Conservation (phyloP, 768 basidiomycete species). For the Tricholoma hemisulphureum region DNA sequence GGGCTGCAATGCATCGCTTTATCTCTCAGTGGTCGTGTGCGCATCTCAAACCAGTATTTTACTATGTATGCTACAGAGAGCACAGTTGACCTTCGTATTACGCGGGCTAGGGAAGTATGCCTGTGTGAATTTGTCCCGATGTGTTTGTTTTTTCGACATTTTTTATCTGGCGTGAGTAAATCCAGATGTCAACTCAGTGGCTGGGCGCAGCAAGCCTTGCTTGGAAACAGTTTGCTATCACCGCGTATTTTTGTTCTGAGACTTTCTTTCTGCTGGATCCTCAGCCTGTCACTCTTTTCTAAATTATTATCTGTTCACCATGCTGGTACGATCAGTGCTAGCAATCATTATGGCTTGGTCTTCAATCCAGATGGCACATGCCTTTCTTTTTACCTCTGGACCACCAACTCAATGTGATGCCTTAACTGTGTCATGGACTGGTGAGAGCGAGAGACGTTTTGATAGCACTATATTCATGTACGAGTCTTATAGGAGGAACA, state of each 20-base stretch:
- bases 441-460: slow-evolving; percentile 32
- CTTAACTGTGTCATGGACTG: slow-evolving; percentile 61
- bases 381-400: slow-evolving; percentile 47
- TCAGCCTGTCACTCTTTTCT: slow-evolving; percentile 15
- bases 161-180: background rate
- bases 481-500: slow-evolving; percentile 47
- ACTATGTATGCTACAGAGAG: too few species aligned
- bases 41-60: too few species aligned
- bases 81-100: too few species aligned
- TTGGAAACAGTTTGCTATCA: too few species aligned
- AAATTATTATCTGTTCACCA: slow-evolving; percentile 15
- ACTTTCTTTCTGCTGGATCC: slow-evolving; percentile 15
- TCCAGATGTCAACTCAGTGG: too few species aligned
- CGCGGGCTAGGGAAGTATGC: too few species aligned
- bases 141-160: background rate
- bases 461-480: slow-evolving; percentile 6
- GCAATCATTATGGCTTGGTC: slow-evolving; percentile 24
- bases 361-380: slow-evolving; percentile 23
- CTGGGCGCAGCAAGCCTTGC: too few species aligned
- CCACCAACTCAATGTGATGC: slow-evolving; percentile 59
- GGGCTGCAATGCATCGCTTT: too few species aligned
- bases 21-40: too few species aligned
- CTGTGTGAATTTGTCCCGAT: too few species aligned
- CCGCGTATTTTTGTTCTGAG: too few species aligned
- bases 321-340: slow-evolving; percentile 11